Percentiles rank a stretch among this genome's conserved stretches.
Evolutionary conservation across 306 rosid genomes (phyloP).

Genomic region (Lablab purpureus): DNA sequence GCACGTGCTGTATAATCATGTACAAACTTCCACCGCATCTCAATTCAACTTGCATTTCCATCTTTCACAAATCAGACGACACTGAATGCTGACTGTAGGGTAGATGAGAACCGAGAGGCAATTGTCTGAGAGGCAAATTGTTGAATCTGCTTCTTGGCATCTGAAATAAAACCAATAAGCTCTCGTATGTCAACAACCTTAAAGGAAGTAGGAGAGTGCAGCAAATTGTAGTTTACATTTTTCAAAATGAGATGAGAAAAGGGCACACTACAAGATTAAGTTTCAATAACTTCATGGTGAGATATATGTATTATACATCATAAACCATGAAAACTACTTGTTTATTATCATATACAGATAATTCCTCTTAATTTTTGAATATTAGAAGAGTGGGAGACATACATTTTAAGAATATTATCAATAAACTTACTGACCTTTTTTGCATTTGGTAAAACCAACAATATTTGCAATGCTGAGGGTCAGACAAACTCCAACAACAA

Average conservation of each 20-base stretch:
- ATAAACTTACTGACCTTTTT: slow-evolving; percentile 70
- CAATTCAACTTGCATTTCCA: slow-evolving; percentile 45
- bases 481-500: slow-evolving; percentile 94
- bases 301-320: not conserved
- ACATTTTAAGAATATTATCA: slow-evolving; percentile 34
- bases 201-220: slow-evolving; percentile 6
- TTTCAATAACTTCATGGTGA: not conserved
- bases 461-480: slow-evolving; percentile 94
- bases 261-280: slow-evolving; percentile 14
- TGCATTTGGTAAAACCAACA: slow-evolving; percentile 96
- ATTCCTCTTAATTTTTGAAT: slow-evolving; percentile 4
- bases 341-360: not conserved
- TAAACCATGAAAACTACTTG: not conserved
- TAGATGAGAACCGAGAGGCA: slow-evolving; percentile 79
- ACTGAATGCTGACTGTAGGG: slow-evolving; percentile 84
- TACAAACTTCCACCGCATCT: slow-evolving; percentile 59
- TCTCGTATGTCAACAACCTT: not conserved
- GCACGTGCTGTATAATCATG: slow-evolving; percentile 55
- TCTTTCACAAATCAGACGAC: slow-evolving; percentile 64
- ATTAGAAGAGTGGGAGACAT: not conserved
- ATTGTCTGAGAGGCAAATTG: slow-evolving; percentile 88
- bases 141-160: slow-evolving; percentile 94
- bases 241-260: slow-evolving; percentile 33
- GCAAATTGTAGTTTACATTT: not conserved
- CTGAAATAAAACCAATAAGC: slow-evolving; percentile 60